A percentile compares a stretch with the other conserved stretches of the same genome.
These are phyloP conservation scores for Ramaria rubella DNA, from an alignment of 768 basidiomycete genomes.

Conservation along the genomic window DNA sequence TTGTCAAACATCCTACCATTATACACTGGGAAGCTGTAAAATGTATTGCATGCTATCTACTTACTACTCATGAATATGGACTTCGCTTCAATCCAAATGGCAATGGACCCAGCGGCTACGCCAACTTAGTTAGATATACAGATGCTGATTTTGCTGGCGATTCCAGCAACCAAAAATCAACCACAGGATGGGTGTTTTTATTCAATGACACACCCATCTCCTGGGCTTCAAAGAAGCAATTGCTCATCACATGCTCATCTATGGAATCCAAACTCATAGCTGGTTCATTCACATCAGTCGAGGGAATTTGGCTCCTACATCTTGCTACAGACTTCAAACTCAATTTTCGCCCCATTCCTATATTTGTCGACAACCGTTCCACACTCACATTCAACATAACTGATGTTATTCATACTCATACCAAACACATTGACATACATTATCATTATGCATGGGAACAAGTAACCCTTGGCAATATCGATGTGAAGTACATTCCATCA, in stretches of 20 bases:
- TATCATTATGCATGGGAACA: constrained; percentile 34
- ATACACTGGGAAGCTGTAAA: constrained; percentile 12
- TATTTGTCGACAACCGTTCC: constrained; percentile 27
- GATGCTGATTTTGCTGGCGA: constrained; percentile 28
- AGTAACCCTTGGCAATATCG: constrained; percentile 18
- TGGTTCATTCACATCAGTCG: constrained; percentile 9
- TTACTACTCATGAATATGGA: not conserved
- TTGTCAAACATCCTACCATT: constrained; percentile 7
- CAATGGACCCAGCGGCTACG: not conserved
- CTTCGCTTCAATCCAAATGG: not conserved
- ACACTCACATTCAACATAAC: constrained; percentile 17
- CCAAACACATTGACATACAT: constrained; percentile 34
- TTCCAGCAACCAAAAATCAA: constrained; percentile 22
- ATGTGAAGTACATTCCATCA: constrained; percentile 26
- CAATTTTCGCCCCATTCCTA: not conserved
- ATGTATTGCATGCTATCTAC: constrained; percentile 10
- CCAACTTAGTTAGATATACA: not conserved
- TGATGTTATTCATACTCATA: constrained; percentile 8
- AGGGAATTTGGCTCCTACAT: constrained; percentile 11
- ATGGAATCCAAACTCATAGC: constrained; percentile 24
- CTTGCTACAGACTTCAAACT: not conserved
- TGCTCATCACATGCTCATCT: not conserved
- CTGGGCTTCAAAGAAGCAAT: constrained; percentile 18
- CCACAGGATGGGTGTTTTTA: constrained; percentile 27
- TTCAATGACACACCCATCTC: constrained; percentile 16